A percentile compares a stretch with the other conserved stretches of the same genome.
Evolutionary conservation across 2,329 filamentous ascomycete genomes (phyloP).

Genomic region (Xenoacremonium recifei): DNA sequence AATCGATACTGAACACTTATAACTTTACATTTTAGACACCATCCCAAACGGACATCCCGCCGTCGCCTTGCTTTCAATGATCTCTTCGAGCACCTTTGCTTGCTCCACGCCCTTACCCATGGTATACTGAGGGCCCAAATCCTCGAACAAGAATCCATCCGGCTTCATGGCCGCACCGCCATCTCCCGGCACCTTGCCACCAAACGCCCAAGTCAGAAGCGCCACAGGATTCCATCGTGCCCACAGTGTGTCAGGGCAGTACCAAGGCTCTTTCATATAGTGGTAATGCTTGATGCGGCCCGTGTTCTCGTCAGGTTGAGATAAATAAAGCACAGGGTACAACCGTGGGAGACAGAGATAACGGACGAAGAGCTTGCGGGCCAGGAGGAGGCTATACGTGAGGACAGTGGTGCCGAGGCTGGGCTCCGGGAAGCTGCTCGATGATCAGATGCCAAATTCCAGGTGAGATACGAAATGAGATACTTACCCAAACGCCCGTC

Average conservation of each 20-base stretch:
- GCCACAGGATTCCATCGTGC: slow-evolving; percentile 61
- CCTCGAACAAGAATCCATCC: slow-evolving; percentile 53
- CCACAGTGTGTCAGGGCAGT: slow-evolving; percentile 58
- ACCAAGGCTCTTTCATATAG: slow-evolving; percentile 65
- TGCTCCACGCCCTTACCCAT: slow-evolving; percentile 52
- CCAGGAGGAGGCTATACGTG: slow-evolving; percentile 45
- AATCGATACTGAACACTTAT: no score
- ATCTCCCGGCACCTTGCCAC: slow-evolving; percentile 46
- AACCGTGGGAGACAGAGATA: slow-evolving; percentile 60
- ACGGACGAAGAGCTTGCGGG: slow-evolving; percentile 55
- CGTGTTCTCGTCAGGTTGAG: slow-evolving; percentile 50
- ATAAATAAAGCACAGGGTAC: slow-evolving; percentile 36
- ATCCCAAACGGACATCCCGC: slow-evolving; percentile 44
- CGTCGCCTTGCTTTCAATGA: slow-evolving; percentile 32
- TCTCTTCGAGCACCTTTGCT: slow-evolving; percentile 19
- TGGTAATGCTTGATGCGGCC: slow-evolving; percentile 48
- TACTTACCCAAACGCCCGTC: slow-evolving; percentile 62
- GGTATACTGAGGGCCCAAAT: slow-evolving; percentile 60
- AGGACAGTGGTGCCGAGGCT: slow-evolving; percentile 34
- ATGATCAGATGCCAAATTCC: neutral
- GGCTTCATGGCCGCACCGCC: slow-evolving; percentile 38
- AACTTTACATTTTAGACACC: slow-evolving; percentile 1
- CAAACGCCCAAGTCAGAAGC: slow-evolving; percentile 43
- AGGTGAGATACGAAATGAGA: neutral
- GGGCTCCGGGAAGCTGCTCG: slow-evolving; percentile 43